These are phyloP conservation scores for Grosmannia serpens DNA, from an alignment of 2,329 filamentous ascomycete species.

Conservation along the genomic window DNA sequence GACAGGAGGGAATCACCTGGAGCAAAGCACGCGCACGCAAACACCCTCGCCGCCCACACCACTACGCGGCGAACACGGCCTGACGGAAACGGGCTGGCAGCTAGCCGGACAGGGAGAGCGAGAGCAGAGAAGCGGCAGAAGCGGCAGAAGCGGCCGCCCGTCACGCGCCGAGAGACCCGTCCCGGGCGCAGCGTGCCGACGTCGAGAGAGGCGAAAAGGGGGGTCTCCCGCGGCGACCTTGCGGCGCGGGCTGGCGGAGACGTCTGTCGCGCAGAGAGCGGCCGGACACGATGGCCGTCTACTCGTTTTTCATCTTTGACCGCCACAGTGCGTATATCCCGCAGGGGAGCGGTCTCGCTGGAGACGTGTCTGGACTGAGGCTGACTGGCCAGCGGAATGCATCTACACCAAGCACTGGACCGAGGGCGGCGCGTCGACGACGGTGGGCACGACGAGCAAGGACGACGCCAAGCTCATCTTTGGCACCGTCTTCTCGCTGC, in stretches of 20 bases:
- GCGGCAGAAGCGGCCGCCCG: too few species aligned
- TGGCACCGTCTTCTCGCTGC: slow-evolving; percentile 88
- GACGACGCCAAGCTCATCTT: slow-evolving; percentile 97
- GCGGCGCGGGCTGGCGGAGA: too few species aligned
- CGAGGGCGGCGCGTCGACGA: slow-evolving; percentile 21
- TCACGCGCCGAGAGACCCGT: neutral
- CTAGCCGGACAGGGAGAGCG: neutral
- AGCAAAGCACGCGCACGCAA: neutral
- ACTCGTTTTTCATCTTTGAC: slow-evolving; percentile 98
- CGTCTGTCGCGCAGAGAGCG: too few species aligned
- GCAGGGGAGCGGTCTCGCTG: neutral
- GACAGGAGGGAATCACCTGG: neutral
- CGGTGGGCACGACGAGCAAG: slow-evolving; percentile 17
- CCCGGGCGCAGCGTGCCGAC: neutral
- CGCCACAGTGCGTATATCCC: slow-evolving; percentile 65
- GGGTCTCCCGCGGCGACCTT: neutral
- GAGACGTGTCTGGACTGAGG: neutral
- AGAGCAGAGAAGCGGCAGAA: neutral
- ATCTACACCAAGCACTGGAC: slow-evolving; percentile 90
- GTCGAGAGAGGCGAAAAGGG: neutral
- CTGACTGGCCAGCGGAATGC: slow-evolving; percentile 65
- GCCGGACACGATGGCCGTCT: slow-evolving; percentile 63
- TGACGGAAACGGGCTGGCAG: neutral
- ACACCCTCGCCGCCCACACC: neutral
- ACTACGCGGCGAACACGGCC: neutral